phyloP scores from a whole-genome alignment of 441 rosid genomes.

The Jatropha multifida region DNA sequence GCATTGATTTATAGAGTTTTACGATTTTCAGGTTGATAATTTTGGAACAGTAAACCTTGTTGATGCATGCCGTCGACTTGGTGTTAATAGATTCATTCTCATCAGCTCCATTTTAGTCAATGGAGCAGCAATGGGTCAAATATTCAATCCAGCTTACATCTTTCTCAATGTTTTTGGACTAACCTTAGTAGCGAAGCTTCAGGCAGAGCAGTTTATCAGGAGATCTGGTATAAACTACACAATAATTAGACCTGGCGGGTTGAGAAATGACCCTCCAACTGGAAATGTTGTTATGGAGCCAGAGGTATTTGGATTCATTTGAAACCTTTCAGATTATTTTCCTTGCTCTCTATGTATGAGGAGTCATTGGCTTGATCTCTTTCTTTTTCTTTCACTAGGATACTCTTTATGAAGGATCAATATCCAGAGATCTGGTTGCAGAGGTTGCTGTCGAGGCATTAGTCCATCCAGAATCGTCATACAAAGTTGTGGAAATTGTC shows the following conservation, averaged over 20 bases:
- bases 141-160: slow-evolving; percentile 82
- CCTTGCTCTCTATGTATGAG: neutral
- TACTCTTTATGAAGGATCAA: slow-evolving; percentile 73
- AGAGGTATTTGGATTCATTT: slow-evolving; percentile 44
- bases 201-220: slow-evolving; percentile 77
- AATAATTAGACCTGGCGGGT: slow-evolving; percentile 79
- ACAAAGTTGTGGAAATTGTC: slow-evolving; percentile 78
- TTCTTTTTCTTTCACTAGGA: slow-evolving; percentile 43
- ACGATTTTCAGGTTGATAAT: slow-evolving; percentile 60
- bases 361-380: slow-evolving; percentile 1
- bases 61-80: slow-evolving; percentile 71
- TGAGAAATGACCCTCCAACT: slow-evolving; percentile 71
- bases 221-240: slow-evolving; percentile 80
- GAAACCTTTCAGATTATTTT: neutral
- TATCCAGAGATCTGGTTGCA: slow-evolving; percentile 84
- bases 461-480: slow-evolving; percentile 53
- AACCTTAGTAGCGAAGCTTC: slow-evolving; percentile 85
- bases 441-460: slow-evolving; percentile 84
- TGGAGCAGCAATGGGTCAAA: slow-evolving; percentile 95
- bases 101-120: slow-evolving; percentile 86
- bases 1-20: neutral
- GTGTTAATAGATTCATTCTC: slow-evolving; percentile 69
- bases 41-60: slow-evolving; percentile 80
- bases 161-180: slow-evolving; percentile 81
- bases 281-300: slow-evolving; percentile 85